Evolutionary conservation across 306 rosid genomes (phyloP).

Genomic region (Cyclanthera cordifolia): DNA sequence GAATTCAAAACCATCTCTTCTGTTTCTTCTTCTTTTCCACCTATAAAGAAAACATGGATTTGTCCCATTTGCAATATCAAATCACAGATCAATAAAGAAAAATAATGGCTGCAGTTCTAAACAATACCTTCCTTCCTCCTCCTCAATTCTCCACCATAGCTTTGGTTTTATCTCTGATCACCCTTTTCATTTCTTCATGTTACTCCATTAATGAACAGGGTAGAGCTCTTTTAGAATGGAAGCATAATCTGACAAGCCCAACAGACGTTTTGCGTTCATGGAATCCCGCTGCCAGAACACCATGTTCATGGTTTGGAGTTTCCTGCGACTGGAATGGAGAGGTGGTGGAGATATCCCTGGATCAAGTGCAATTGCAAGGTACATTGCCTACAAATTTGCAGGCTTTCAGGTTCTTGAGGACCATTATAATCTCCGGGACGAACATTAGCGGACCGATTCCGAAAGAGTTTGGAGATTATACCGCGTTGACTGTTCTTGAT

Average conservation of each 20-base stretch:
- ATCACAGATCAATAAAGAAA: conserved; percentile 56
- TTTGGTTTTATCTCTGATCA: conserved; percentile 31
- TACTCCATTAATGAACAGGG: conserved; percentile 74
- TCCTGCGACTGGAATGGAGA: conserved; percentile 43
- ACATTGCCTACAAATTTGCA: conserved; percentile 67
- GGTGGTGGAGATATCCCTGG: conserved; percentile 48
- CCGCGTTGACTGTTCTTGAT: conserved; percentile 42
- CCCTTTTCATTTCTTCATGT: conserved; percentile 37
- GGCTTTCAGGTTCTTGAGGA: conserved; percentile 40
- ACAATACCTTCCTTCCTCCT: conserved; percentile 31
- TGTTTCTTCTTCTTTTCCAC: not conserved
- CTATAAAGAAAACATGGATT: conserved; percentile 95
- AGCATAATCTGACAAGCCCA: conserved; percentile 39
- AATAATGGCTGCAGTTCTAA: conserved; percentile 73
- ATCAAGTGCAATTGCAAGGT: conserved; percentile 48
- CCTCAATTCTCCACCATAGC: conserved; percentile 27
- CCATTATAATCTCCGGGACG: conserved; percentile 38
- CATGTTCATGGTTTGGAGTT: conserved; percentile 83
- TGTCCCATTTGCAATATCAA: conserved; percentile 88
- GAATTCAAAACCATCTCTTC: conserved; percentile 30
- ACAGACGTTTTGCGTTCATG: conserved; percentile 43
- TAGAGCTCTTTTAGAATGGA: conserved; percentile 70
- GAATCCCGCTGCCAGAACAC: conserved; percentile 36
- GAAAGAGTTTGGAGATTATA: conserved; percentile 44
- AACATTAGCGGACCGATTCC: conserved; percentile 65